phyloP scores from a whole-genome alignment of 169 alveolate genomes.

The Plasmodium berghei region DNA sequence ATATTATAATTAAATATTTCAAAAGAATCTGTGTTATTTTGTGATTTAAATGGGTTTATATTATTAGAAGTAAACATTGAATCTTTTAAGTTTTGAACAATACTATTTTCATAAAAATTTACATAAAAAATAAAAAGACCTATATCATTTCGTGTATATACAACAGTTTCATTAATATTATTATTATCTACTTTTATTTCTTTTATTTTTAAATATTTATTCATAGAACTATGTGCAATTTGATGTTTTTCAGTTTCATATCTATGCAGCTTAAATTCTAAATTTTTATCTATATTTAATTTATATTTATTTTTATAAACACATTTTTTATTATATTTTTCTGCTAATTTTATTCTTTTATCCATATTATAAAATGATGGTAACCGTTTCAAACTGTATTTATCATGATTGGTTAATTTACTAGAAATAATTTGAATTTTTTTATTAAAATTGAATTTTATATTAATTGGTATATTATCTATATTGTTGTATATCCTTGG shows the following conservation, averaged over 20 bases:
- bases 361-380: constrained; percentile 5
- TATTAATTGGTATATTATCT: constrained; percentile 18
- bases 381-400: background rate
- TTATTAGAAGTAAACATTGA: too few relatives aligned
- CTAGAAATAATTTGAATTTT: constrained; percentile 30
- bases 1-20: constrained; percentile 10
- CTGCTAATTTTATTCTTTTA: constrained; percentile 26
- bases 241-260: constrained; percentile 10
- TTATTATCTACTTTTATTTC: constrained; percentile 80
- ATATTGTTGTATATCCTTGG: background rate
- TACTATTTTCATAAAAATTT: background rate
- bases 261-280: constrained; percentile 12
- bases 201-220: constrained; percentile 77
- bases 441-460: constrained; percentile 14
- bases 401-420: constrained; percentile 15
- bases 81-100: too few relatives aligned
- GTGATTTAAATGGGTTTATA: too few relatives aligned
- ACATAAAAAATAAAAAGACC: constrained; percentile 77
- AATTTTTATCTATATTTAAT: constrained; percentile 1
- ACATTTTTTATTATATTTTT: constrained; percentile 32
- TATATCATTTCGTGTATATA: constrained; percentile 80
- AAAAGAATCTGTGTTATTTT: background rate
- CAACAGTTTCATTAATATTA: constrained; percentile 59
- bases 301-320: constrained; percentile 17
- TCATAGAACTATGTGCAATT: constrained; percentile 10